Evolutionary conservation across 1,284 basidiomycete genomes (phyloP).

Genomic region (Ganoderma resinaceum): DNA sequence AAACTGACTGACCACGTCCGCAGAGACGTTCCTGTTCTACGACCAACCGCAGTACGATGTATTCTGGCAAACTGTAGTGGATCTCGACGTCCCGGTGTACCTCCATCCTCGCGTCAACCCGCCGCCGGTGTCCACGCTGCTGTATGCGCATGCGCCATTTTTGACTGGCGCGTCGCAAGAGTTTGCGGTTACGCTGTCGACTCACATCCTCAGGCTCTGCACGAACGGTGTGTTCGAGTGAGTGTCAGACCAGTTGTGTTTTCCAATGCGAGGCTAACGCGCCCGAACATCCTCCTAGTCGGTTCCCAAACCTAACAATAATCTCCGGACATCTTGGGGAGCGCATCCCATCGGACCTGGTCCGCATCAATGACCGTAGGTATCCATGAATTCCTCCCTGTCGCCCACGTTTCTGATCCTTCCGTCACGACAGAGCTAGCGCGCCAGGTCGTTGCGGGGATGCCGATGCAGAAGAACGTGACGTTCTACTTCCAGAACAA

Average conservation of each 20-base stretch:
- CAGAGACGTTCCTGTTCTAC: constrained; percentile 42
- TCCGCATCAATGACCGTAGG: constrained; percentile 8
- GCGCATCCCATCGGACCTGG: constrained; percentile 3
- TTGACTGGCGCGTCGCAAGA: constrained; percentile 2
- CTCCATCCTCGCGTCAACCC: constrained; percentile 15
- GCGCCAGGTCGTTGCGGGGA: constrained; percentile 35
- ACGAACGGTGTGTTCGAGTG: constrained; percentile 8
- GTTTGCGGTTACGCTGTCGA: constrained; percentile 1
- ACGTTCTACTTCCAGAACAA: constrained; percentile 50
- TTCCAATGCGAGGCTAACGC: not conserved
- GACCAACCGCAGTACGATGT: constrained; percentile 52
- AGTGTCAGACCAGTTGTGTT: not conserved
- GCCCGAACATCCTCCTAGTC: not conserved
- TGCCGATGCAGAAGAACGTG: constrained; percentile 50
- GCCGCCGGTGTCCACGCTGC: constrained; percentile 1
- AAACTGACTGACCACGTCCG: not conserved
- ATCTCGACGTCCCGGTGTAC: constrained; percentile 52
- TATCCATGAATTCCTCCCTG: too few species aligned
- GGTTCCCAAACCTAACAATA: not conserved
- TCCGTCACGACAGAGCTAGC: not conserved
- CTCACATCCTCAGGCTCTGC: constrained; percentile 6
- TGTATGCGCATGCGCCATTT: constrained; percentile 5
- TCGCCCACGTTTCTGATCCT: not conserved
- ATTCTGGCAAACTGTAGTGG: constrained; percentile 51
- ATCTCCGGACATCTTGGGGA: constrained; percentile 4